phyloP scores from a whole-genome alignment of 768 basidiomycete genomes.

The Rhizopogon sp. region DNA sequence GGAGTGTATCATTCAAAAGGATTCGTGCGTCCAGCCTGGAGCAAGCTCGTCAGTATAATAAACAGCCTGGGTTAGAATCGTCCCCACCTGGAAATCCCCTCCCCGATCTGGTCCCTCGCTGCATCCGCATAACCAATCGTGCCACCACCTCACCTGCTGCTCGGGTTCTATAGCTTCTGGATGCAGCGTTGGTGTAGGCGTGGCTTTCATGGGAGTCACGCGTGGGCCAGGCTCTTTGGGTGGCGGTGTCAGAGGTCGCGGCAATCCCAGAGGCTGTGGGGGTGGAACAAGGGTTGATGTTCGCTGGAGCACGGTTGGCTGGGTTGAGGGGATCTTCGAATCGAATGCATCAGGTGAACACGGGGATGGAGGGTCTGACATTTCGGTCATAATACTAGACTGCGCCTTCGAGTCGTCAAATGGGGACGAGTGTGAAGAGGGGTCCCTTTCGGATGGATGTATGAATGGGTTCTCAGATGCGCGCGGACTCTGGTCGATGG shows the following conservation, averaged over 20 bases:
- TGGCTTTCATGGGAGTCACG: constrained; percentile 29
- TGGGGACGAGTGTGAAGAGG: constrained; percentile 15
- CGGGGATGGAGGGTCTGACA: not conserved
- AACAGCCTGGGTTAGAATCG: not conserved
- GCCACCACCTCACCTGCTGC: constrained; percentile 68
- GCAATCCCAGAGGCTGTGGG: constrained; percentile 57
- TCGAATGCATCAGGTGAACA: not conserved
- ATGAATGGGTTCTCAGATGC: constrained; percentile 45
- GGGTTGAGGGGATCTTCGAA: not conserved
- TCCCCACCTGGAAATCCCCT: constrained; percentile 63
- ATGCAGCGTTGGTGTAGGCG: constrained; percentile 24
- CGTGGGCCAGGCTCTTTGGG: constrained; percentile 37
- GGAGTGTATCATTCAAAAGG: constrained; percentile 35
- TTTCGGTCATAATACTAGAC: constrained; percentile 14
- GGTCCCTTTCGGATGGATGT: constrained; percentile 17
- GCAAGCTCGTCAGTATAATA: constrained; percentile 1
- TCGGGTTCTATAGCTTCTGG: constrained; percentile 20
- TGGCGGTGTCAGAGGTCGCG: constrained; percentile 54
- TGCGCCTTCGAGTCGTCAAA: constrained; percentile 34
- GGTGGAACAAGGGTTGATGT: constrained; percentile 30
- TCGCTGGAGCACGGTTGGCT: constrained; percentile 18
- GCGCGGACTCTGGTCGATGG: constrained; percentile 37
- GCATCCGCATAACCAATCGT: constrained; percentile 82
- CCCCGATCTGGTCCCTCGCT: constrained; percentile 69
- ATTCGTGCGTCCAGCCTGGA: constrained; percentile 73